Base-by-base conservation (phyloP, 768 basidiomycete species). In the Termitomyces sp. region DNA sequence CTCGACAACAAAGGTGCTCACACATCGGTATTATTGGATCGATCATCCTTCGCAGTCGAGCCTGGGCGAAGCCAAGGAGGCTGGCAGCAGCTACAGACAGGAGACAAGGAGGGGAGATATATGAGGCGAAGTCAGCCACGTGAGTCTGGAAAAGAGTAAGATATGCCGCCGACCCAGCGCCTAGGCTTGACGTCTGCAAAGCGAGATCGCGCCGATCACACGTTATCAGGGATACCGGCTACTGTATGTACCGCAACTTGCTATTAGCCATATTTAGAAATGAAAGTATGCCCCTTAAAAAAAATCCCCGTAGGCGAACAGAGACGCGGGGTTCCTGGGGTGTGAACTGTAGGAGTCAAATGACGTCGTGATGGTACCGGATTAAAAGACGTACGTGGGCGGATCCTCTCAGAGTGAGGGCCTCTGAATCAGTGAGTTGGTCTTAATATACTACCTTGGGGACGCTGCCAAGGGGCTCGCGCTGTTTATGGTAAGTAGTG, bases 301-400 rank as follows among this genome's bases (percentile, higher is more conserved):
- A 10, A 39, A 28, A 51, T 28, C 17, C 5, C 44, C 5, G 23
- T 32, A 3, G 23, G 16, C 16, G 14, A 21, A 35, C 34, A 49
- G n/a, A 34, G 37, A 40, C 10, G 17, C 25, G 25, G 10, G 23
- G 35, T 37, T 27, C 34, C 37, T 40, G 50, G n/a, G 10, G 17
- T 51, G 23, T n/a, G 37, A n/a, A 32, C 43, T 37, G 30, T 14
- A 19, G 34, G 19, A 54, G 43, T 54, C 53, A 45, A 45, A 54
- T 54, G 43, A 54, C 43, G 53, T 44, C 53, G 52, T 21, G 17
- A 53, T 53, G 5, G 30, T 32, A 43, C 52, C 52, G 11, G 23
- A 43, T 21, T 16, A 19, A 40, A 17, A 23, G 28, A 53, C 11
- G 30, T 52, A 52, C 51, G 19, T 32, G 40, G 50, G n/a, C 25